Conservation (phyloP, 116 monocot genomes). For the Iris pallida region DNA sequence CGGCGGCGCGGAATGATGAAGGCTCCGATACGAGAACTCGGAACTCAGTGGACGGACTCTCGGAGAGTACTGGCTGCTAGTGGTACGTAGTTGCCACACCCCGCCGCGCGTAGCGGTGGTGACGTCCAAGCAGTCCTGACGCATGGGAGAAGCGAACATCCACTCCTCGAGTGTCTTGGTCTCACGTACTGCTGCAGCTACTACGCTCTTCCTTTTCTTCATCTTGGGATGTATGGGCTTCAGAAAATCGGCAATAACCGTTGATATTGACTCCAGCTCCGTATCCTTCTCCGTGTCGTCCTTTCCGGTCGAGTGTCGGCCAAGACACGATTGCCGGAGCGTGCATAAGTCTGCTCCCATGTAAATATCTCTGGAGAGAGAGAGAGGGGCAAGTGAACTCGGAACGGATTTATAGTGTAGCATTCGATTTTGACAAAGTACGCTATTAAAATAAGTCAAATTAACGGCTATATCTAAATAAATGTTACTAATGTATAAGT, state of each 20-base stretch:
- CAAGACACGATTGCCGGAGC: background rate
- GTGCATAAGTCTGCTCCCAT: constrained; percentile 3
- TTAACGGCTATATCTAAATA: too few species aligned
- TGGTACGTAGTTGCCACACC: background rate
- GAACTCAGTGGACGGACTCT: background rate
- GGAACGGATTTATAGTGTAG: too few species aligned
- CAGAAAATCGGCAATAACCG: background rate
- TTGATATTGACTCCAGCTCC: background rate
- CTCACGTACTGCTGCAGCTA: too few species aligned
- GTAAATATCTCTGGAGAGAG: too few species aligned
- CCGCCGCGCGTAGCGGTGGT: too few species aligned
- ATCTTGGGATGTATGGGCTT: too few species aligned
- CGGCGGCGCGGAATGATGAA: too few species aligned
- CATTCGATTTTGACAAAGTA: too few species aligned
- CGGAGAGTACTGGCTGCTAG: background rate
- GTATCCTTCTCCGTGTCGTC: background rate
- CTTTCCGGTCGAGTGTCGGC: background rate
- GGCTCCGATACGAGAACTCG: background rate
- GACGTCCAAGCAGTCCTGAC: background rate
- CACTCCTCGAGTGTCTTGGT: background rate
- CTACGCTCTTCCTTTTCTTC: background rate
- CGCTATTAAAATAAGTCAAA: too few species aligned
- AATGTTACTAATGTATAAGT: too few species aligned
- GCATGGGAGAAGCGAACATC: background rate
- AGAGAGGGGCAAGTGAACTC: too few species aligned